These are phyloP conservation scores for Magnolia changhungtana DNA, from an alignment of 164 flowering plant species.

Conservation along the genomic window DNA sequence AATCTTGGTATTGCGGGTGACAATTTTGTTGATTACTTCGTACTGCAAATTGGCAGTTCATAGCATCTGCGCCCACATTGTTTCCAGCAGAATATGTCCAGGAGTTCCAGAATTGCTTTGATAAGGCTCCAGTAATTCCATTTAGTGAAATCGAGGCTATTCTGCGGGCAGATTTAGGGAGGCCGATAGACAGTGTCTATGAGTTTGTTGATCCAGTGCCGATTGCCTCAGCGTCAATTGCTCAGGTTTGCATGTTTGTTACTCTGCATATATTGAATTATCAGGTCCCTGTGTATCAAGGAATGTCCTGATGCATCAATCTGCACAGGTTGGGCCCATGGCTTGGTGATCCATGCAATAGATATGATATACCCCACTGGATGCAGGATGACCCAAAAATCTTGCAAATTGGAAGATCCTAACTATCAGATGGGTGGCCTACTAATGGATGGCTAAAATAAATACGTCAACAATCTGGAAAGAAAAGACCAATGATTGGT, in stretches of 20 bases:
- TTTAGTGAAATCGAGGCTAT: constrained; percentile 69
- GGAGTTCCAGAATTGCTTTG: constrained; percentile 94
- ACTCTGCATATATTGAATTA: background rate
- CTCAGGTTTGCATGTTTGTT: constrained; percentile 52
- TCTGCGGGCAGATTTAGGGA: constrained; percentile 66
- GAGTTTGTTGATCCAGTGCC: constrained; percentile 90
- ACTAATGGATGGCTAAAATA: background rate
- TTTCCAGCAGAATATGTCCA: constrained; percentile 86
- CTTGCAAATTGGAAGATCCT: background rate
- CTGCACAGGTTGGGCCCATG: background rate
- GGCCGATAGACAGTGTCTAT: constrained; percentile 78
- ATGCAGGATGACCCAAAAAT: background rate
- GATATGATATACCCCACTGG: background rate
- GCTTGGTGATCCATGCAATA: background rate
- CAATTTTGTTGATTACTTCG: constrained; percentile 2
- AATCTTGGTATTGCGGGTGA: background rate
- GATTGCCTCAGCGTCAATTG: constrained; percentile 97
- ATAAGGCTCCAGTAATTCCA: constrained; percentile 81
- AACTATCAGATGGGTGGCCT: background rate
- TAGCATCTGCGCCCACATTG: constrained; percentile 92
- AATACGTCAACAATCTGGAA: background rate
- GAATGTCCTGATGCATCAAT: background rate
- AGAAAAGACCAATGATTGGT: background rate
- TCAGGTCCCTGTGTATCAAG: background rate
- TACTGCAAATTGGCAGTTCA: constrained; percentile 49